phyloP scores from a whole-genome alignment of 495 filamentous ascomycete genomes.

The Aspergillus bridgeri region DNA sequence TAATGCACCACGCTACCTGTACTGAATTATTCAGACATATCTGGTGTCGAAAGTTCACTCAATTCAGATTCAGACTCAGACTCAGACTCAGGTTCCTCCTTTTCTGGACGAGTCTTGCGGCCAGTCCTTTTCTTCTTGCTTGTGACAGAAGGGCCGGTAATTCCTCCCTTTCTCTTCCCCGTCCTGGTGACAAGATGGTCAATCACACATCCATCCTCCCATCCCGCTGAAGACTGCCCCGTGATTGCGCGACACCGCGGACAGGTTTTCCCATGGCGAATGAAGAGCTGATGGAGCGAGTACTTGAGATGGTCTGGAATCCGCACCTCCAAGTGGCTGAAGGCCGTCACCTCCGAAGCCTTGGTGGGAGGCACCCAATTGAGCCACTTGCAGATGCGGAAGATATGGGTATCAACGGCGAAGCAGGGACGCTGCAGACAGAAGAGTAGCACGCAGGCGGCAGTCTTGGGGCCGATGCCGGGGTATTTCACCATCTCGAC shows the following conservation, averaged over 20 bases:
- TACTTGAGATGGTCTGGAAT: conserved; percentile 89
- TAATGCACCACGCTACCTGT: background rate
- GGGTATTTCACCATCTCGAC: conserved; percentile 68
- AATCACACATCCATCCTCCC: conserved; percentile 50
- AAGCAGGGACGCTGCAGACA: conserved; percentile 75
- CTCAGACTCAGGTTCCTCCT: background rate
- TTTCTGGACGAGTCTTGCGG: background rate
- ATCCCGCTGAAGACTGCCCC: conserved; percentile 39
- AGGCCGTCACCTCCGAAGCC: conserved; percentile 66
- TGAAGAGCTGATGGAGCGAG: conserved; percentile 80
- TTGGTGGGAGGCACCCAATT: conserved; percentile 67
- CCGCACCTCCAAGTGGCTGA: conserved; percentile 73
- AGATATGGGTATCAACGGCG: conserved; percentile 84
- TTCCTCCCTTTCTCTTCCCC: conserved; percentile 37
- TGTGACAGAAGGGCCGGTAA: background rate
- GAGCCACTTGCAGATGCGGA: conserved; percentile 77
- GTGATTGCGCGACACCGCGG: conserved; percentile 66
- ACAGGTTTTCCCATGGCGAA: conserved; percentile 81
- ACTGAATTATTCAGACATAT: background rate
- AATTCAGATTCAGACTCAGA: background rate
- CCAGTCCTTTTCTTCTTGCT: conserved; percentile 1
- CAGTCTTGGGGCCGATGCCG: conserved; percentile 89
- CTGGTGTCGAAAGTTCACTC: background rate
- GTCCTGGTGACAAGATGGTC: conserved; percentile 48
- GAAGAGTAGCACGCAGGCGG: conserved; percentile 80